These are phyloP conservation scores for Entomortierella parvispora DNA, from an alignment of 192 early-diverging fungal genomes.

Conservation along the genomic window DNA sequence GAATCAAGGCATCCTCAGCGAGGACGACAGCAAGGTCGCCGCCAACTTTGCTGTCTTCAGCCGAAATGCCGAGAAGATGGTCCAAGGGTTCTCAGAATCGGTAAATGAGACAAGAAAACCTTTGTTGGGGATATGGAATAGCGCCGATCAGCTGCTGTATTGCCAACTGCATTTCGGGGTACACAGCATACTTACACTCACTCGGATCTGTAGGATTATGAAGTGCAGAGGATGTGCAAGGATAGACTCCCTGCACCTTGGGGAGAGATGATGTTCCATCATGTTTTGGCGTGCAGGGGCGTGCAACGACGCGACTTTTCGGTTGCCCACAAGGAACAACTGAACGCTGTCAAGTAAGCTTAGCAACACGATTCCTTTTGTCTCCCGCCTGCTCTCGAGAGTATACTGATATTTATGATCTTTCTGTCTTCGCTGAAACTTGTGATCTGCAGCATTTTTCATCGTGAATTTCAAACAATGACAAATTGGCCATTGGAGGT, in stretches of 20 bases:
- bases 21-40: slow-evolving; percentile 28
- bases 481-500: slow-evolving; percentile 70
- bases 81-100: slow-evolving; percentile 17
- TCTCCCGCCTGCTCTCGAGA: too few relatives aligned
- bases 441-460: slow-evolving; percentile 68
- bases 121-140: too few relatives aligned
- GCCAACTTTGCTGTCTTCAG: slow-evolving; percentile 16
- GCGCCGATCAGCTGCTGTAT: background rate
- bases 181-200: background rate
- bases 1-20: slow-evolving; percentile 26
- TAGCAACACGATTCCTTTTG: background rate
- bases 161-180: background rate
- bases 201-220: background rate
- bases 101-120: slow-evolving; percentile 8
- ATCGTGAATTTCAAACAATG: slow-evolving; percentile 55
- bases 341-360: slow-evolving; percentile 57
- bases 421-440: too few relatives aligned
- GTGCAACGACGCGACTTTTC: slow-evolving; percentile 38
- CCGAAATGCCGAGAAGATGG: slow-evolving; percentile 28
- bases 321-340: slow-evolving; percentile 58
- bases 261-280: slow-evolving; percentile 55
- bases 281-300: slow-evolving; percentile 50
- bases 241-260: slow-evolving; percentile 51
- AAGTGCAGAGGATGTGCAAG: slow-evolving; percentile 20
- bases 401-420: too few relatives aligned